Evolutionary conservation across 2,329 filamentous ascomycete genomes (phyloP).

Genomic region (Colletotrichum sp.): DNA sequence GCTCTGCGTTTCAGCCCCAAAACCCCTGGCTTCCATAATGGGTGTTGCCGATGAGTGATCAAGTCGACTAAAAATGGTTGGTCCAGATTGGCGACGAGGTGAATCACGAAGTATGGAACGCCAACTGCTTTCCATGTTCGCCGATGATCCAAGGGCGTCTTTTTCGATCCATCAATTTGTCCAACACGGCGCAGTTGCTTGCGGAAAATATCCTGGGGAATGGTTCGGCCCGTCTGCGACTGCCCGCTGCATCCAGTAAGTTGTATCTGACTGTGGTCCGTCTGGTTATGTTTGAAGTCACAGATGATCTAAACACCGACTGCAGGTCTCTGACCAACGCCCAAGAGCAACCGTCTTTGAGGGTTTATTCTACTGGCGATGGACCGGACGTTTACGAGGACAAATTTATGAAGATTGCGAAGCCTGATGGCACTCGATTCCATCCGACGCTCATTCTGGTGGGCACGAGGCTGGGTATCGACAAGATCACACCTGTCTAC

Average conservation of each 20-base stretch:
- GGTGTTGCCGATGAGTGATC: neutral
- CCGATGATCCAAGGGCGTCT: constrained; percentile 83
- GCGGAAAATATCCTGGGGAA: constrained; percentile 93
- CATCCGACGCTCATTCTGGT: constrained; percentile 88
- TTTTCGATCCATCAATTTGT: constrained; percentile 98
- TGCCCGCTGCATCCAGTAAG: constrained; percentile 90
- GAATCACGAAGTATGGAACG: constrained; percentile 65
- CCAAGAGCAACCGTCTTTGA: constrained; percentile 61
- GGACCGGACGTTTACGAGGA: constrained; percentile 94
- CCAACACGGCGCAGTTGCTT: constrained; percentile 81
- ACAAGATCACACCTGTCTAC: constrained; percentile 92
- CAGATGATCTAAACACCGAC: neutral
- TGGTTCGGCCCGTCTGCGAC: constrained; percentile 99
- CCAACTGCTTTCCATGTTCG: constrained; percentile 79
- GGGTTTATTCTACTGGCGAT: constrained; percentile 89
- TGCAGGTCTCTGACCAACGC: constrained; percentile 75
- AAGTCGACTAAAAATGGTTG: neutral
- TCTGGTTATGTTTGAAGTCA: neutral
- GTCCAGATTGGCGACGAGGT: constrained; percentile 75
- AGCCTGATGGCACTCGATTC: constrained; percentile 69
- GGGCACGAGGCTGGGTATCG: constrained; percentile 87
- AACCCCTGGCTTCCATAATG: neutral
- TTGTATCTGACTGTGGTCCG: neutral
- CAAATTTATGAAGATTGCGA: constrained; percentile 79
- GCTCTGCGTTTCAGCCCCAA: neutral